Base-by-base conservation (phyloP, 225 moss, liverwort and hornwort species). In the Bryum argenteum region DNA sequence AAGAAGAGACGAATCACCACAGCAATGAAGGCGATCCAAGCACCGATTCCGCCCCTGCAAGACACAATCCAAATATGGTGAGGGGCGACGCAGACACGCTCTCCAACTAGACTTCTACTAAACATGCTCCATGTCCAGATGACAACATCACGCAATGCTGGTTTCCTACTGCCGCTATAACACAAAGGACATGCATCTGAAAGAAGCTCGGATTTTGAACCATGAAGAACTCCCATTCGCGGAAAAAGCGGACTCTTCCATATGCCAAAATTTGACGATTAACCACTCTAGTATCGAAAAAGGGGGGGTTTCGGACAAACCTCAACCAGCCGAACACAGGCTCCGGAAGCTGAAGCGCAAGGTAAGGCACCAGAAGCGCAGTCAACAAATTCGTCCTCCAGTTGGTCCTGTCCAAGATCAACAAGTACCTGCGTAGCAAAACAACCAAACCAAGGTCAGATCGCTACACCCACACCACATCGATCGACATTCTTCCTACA, bases 371-470 rank as follows among this genome's bases (percentile, higher is more conserved):
- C 2, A 96, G 81, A 72, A 96, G 81, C 10, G 86, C 80, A 6
- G 96, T 96, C 75, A 93, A 66, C 62, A 96, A 48, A 75, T 93
- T 82, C n/a, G 90, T 91, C 71, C 93, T 87, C 96, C 96, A 93
- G 75, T 90, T 84, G 24, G 90, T 89, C 69, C 90, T 85, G 48
- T 93, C 87, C 69, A 96, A 59, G 38, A 93, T 58, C 53, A 96
- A 79, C 76, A 93, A 72, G 64, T 89, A 93, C 19, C 95, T 91
- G 89, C 81, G 65, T 28, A 79, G 8, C 14, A 37, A 17, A 55
- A 19, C 3, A 16, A 40, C 21, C 0, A 22, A n/a, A 18, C 23
- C 8, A 20, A 5, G 10, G 21, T 67, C 33, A 64, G 15, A 26
- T 42, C 33, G 7, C 14, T 0, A 63, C 26, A 9, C 63, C 53